Conservation (phyloP, 305 asterid species). For the Solanum hybrid region DNA sequence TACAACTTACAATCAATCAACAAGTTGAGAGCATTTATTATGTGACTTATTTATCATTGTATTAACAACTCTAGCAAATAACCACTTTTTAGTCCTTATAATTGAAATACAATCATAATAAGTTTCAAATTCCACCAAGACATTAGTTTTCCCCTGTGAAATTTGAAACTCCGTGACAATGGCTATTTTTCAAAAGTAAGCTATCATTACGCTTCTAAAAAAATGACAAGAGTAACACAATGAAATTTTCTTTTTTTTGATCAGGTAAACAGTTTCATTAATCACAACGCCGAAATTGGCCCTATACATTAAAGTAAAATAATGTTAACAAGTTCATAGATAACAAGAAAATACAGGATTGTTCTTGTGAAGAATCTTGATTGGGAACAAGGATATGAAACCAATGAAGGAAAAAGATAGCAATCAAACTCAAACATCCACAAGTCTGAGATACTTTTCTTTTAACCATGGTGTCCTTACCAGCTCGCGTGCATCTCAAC, state of each 20-base stretch:
- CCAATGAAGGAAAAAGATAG: not conserved
- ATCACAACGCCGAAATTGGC: not conserved
- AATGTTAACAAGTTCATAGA: not conserved
- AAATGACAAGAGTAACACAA: not conserved
- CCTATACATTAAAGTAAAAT: not conserved
- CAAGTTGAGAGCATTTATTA: not conserved
- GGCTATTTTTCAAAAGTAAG: not conserved
- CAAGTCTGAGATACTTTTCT: not conserved
- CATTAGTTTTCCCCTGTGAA: not conserved
- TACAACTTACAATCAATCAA: not conserved
- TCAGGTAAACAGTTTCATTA: not conserved
- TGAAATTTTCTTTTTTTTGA: not conserved
- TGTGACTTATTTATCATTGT: not conserved
- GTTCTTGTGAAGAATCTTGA: not conserved
- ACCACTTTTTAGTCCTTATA: not conserved
- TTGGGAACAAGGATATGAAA: not conserved
- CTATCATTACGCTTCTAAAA: not conserved
- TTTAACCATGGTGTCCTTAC: not conserved
- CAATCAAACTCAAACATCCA: not conserved
- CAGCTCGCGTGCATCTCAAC: not conserved
- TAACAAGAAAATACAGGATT: not conserved
- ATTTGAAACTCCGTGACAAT: not conserved
- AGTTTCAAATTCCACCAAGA: not conserved
- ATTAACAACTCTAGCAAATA: not conserved
- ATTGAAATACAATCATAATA: not conserved